Conservation (phyloP, 1,139 yeast genomes). For the Scheffersomyces stambukii region DNA sequence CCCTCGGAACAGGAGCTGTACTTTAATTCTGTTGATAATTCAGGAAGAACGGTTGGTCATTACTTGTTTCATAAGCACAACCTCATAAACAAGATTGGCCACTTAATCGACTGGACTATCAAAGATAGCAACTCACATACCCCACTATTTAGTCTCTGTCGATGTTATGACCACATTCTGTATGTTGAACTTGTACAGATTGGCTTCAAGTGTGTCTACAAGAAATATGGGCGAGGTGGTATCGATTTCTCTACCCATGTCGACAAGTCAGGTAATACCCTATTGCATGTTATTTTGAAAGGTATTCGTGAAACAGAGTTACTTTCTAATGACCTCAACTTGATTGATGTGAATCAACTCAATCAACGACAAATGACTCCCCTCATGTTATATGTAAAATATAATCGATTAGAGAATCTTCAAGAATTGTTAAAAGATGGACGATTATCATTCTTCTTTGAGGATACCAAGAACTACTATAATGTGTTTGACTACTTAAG, state of each 20-base stretch:
- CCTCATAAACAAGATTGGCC: slow-evolving; percentile 54
- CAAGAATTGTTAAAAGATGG: slow-evolving; percentile 40
- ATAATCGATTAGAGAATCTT: slow-evolving; percentile 61
- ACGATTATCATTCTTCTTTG: slow-evolving; percentile 39
- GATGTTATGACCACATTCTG: slow-evolving; percentile 76
- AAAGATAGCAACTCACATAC: slow-evolving; percentile 71
- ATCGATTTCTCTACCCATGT: slow-evolving; percentile 57
- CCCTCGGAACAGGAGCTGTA: slow-evolving; percentile 45
- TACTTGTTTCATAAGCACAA: slow-evolving; percentile 59
- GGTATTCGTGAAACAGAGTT: slow-evolving; percentile 38
- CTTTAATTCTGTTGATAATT: slow-evolving; percentile 46
- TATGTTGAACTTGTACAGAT: slow-evolving; percentile 48
- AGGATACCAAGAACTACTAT: slow-evolving; percentile 42
- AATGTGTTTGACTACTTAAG: slow-evolving; percentile 40
- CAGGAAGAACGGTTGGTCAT: slow-evolving; percentile 67
- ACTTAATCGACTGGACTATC: slow-evolving; percentile 63
- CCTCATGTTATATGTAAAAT: slow-evolving; percentile 65
- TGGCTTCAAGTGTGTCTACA: slow-evolving; percentile 44
- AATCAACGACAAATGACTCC: slow-evolving; percentile 67
- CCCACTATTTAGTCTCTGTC: slow-evolving; percentile 69
- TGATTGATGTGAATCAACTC: slow-evolving; percentile 56
- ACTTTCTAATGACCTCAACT: slow-evolving; percentile 25
- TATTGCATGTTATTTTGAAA: slow-evolving; percentile 63
- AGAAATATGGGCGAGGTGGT: slow-evolving; percentile 29
- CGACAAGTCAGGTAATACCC: slow-evolving; percentile 69